Base-by-base conservation (phyloP, 2,329 filamentous ascomycete genomes). In the Ceratocystis huliohia region DNA sequence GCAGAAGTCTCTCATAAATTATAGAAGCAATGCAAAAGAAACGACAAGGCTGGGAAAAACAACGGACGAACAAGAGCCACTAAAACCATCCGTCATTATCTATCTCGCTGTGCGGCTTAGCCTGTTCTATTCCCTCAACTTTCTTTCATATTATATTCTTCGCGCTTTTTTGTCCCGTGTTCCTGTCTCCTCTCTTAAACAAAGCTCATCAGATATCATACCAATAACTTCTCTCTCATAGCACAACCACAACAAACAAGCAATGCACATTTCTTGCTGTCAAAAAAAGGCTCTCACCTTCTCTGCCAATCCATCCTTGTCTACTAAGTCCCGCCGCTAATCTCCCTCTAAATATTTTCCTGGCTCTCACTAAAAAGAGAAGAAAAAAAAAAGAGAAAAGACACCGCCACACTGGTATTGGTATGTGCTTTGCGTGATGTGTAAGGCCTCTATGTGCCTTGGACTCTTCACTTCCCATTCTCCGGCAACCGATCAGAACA, bases 361-460 rank as follows among this genome's bases (percentile, higher is more conserved):
- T 41, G 37, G 3, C 13, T 5, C 37, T 41, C 37, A 41, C 37
- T 13, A 15, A 41, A 41, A 41, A 41, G 13, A 41, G 37, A 41
- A 41, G 37, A 41, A 41, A 4, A 41, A 41, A 13, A 41, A 41
- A 41, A 41, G 37, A 53, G 22, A 50, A 50, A 59, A n/a, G 33
- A 37, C 56, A 59, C 56, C 56, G 56, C 56, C 56, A 59, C 56
- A 59, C 13, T 59, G 28, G 28, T 59, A 20, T 59, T 59, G 28
- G 56, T 59, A 37, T 33, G 56, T 59, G 28, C 56, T 30, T 59
- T 59, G 28, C 56, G n/a, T 59, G n/a, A 59, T 59, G 33, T n/a
- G 8, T 5, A n/a, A 30, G 25, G 22, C 53, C 53, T 30, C 53
- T 57, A 28, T 57, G 22, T 57, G 53, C 28, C 53, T 57, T 57